These are phyloP conservation scores for Zygosaccharomyces pseudobailii DNA, from an alignment of 1,139 yeast genomes.

Conservation along the genomic window DNA sequence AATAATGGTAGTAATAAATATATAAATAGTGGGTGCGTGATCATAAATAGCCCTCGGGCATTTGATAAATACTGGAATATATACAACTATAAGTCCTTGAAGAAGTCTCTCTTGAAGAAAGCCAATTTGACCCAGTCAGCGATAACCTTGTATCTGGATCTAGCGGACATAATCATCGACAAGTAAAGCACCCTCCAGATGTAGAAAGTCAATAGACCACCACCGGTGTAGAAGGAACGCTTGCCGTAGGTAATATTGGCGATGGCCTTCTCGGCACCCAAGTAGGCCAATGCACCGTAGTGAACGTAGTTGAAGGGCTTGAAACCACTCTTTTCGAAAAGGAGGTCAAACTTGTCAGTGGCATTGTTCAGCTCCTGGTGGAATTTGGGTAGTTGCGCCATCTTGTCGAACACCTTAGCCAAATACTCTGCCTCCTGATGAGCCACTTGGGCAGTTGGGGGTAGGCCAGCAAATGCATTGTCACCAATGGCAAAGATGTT, in stretches of 20 bases:
- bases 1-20: too few relatives aligned
- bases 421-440: conserved; percentile 90
- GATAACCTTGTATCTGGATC: conserved; percentile 80
- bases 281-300: conserved; percentile 74
- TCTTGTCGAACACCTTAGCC: conserved; percentile 66
- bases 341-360: conserved; percentile 37
- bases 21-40: too few relatives aligned
- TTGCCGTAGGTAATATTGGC: conserved; percentile 91
- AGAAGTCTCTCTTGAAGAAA: conserved; percentile 82
- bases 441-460: conserved; percentile 98
- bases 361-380: conserved; percentile 40
- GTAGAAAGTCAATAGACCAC: conserved; percentile 84
- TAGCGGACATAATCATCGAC: conserved; percentile 84
- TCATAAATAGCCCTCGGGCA: too few relatives aligned
- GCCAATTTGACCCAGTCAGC: conserved; percentile 87
- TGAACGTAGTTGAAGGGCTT: conserved; percentile 62
- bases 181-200: conserved; percentile 93
- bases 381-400: conserved; percentile 64
- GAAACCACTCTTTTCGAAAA: conserved; percentile 44
- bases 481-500: conserved; percentile 86
- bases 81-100: conserved; percentile 36
- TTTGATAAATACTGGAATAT: background rate
- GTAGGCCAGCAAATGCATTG: conserved; percentile 80
- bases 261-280: conserved; percentile 91
- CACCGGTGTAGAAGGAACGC: conserved; percentile 79